Evolutionary conservation across 2,329 filamentous ascomycete genomes (phyloP), one percentile per base, ranked within the genome.

Genomic region (Fusarium sp.): DNA sequence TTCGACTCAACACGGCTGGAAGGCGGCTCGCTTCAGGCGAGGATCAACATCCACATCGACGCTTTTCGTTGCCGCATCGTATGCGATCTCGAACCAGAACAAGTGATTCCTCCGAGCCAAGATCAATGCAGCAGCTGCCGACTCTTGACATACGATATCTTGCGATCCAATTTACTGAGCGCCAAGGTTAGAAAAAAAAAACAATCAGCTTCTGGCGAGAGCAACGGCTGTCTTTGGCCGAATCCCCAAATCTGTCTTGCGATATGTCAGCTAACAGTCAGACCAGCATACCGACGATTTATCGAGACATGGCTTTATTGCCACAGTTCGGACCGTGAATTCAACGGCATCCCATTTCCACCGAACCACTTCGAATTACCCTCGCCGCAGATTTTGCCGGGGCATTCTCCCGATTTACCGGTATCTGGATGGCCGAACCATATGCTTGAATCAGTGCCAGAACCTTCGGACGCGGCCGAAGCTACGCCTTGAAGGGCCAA

Each of bases 81-180:
- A 80, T 82, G 50, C 79, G 82, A 27, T 77, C 79, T 31, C 74
- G 79, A 31, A 74, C 76, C 35, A 77, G 79, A 47, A 79, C 80
- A 11, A 61, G 55, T 27, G 68, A 67, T 36, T 62, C 69, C 17
- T 68, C 69, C 23, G 74, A 78, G 31, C 53, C 69, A 36, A 68
- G 65, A 46, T 69, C 70, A 18, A 66, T 68, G 17, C 63, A 72
- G 20, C 63, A 72, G 58, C 27, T 29, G 6, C 39, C 66, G 49
- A 40, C 74, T 5, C 69, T 81, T 17, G 82, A 84, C 58, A 82
- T 85, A 47, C 79, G 81, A 47, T 82, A 85, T 71, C 75, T 85
- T 27, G 81, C 81, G 8, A 80, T 85, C 41, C 83, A 85, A 52
- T 85, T 85, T 65, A 84, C 80, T 40, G 78, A 80, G 41, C 76